Base-by-base conservation (phyloP, 495 filamentous ascomycete species). In the Tirmania nivea region DNA sequence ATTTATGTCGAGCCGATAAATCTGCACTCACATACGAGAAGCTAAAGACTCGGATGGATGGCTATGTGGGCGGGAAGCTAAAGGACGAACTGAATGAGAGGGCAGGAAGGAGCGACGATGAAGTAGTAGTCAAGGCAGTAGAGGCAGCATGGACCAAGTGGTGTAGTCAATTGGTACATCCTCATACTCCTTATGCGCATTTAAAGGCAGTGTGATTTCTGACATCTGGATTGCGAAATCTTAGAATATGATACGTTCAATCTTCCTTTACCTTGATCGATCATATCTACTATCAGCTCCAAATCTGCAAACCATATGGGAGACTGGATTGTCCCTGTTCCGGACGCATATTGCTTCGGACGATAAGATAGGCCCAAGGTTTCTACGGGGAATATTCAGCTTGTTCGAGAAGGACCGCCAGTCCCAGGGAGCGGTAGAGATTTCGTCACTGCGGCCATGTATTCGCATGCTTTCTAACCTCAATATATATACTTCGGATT, bases 251-350 rank as follows among this genome's bases (percentile, higher is more conserved):
- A 72, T 97, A 51, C 75, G 85, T 53, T 86, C 78, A 55, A 80
- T 94, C 34, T 96, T 94, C 69, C 88, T 83, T 62, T 95, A 87
- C 57, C 72, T 97, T 53, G 89, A 97, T 61, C 78, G 90, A 55
- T 84, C 86, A 5, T 94, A 84, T 63, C 75, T 97, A 19, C 69
- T 94, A 1, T 77, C 79, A 35, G 75, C 75, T 78, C 58, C 69
- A 76, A 64, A 69, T 69, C 17, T 74, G 76, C 51, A 58, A 58
- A 58, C 73, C 60, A 71, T 92, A 69, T 69, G 73, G 63, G 67
- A 75, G 63, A 73, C 78, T 71, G 67, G 76, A 59, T 54, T 84
- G 67, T 65, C 69, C 53, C 67, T 72, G 52, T 81, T 80, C 63
- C 72, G 75, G 34, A 67, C 65, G 10, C 65, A 71, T 50, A 69